Evolutionary conservation across 2,329 filamentous ascomycete species (phyloP).

Genomic region (Rhynchosporium graminicola): DNA sequence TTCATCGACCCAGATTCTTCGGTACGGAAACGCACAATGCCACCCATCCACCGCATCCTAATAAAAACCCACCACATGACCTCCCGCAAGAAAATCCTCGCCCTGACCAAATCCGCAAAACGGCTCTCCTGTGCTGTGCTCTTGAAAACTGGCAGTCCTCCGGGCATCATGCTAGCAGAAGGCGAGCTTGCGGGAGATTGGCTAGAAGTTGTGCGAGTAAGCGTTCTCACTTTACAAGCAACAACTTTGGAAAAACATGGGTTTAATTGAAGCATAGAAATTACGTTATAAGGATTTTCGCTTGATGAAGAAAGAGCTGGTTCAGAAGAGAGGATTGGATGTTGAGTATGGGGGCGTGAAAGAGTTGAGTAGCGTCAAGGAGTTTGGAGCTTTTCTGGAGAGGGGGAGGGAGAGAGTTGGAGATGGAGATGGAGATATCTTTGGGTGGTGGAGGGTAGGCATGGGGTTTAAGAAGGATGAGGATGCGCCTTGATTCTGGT

Average conservation of each 20-base stretch:
- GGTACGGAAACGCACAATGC: conserved; percentile 7
- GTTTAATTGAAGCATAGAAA: conserved; percentile 26
- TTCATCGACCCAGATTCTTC: too few species aligned
- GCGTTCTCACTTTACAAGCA: conserved; percentile 6
- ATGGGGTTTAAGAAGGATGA: conserved; percentile 35
- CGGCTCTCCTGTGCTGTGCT: conserved; percentile 61
- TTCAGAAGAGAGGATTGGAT: conserved; percentile 22
- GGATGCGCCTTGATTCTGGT: conserved; percentile 15
- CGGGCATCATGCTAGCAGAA: conserved; percentile 79
- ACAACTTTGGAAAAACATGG: background rate
- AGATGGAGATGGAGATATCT: conserved; percentile 24
- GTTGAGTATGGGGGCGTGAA: conserved; percentile 27
- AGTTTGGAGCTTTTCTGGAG: conserved; percentile 30
- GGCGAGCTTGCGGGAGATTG: conserved; percentile 29
- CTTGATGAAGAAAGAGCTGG: conserved; percentile 33
- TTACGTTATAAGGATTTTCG: conserved; percentile 39
- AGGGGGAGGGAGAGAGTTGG: conserved; percentile 5
- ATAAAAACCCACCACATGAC: conserved; percentile 83
- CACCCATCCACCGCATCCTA: conserved; percentile 48
- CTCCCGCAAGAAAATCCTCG: conserved; percentile 70
- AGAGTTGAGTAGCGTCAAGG: conserved; percentile 33
- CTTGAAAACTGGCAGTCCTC: conserved; percentile 66
- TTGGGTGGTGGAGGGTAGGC: conserved; percentile 35
- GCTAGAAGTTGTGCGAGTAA: conserved; percentile 35
- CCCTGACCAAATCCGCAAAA: conserved; percentile 64